Evolutionary conservation across 768 basidiomycete species (phyloP), one percentile per base, ranked within the genome.

Genomic region (Hydnum rufescens): DNA sequence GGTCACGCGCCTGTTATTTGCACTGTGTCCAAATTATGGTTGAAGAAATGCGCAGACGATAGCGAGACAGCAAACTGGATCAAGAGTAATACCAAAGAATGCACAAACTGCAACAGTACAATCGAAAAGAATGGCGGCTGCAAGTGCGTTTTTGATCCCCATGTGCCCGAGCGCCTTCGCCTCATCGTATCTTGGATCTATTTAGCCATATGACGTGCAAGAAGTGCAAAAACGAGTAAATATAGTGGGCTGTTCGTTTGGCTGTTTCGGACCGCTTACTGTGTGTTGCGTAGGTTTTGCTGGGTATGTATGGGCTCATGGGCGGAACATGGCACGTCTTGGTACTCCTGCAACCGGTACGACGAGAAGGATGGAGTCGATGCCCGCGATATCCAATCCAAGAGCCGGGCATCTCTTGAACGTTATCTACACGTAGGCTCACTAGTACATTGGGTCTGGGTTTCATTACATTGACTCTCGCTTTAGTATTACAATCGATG

Each of bases 221-320:
- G 74, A 97, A 96, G 68, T 97, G 95, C 74, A 93, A 88, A 62
- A 78, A 89, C 59, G 87, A 88, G 70, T 66, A 56, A 52, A 63
- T 57, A 13, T 4, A 1, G 1, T 51, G n/a, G 36, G 22, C 26
- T 2, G 13, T 42, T 26, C 51, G 28, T 42, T 28, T 39, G 26
- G 34, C 29, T 3, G 49, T 46, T 51, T 19, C 59, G 23, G 54
- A 25, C 49, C n/a, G n/a, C n/a, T n/a, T 52, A 49, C 6, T 54
- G 43, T 54, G 19, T 59, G n/a, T 58, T 46, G 51, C 52, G 44
- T 60, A 65, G 64, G 59, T 99, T 96, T 65, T 99, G 95, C 64
- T 99, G 95, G 95, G 92, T 99, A 36, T 99, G 95, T 68, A 95
- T 96, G 90, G 93, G 90, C 4, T 87, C 90, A 1, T 99, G 95